A percentile compares a stretch with the other conserved stretches of the same genome.
phyloP scores from a whole-genome alignment of 805 yeast genomes.

The Dipodascus albidus region DNA sequence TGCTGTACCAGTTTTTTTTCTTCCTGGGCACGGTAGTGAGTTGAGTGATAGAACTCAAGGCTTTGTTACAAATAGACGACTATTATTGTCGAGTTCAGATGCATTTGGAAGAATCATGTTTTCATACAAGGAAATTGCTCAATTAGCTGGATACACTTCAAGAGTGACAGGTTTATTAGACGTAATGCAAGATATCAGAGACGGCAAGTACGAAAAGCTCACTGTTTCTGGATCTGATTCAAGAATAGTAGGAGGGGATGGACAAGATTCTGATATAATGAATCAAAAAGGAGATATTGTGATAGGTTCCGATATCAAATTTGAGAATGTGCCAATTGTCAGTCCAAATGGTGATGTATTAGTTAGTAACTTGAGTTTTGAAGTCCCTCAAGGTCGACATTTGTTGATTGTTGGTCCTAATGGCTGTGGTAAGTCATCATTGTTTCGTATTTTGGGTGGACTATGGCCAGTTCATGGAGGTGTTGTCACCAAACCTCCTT shows the following conservation, averaged over 20 bases:
- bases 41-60: conserved; percentile 44
- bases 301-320: conserved; percentile 49
- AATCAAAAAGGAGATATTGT: conserved; percentile 22
- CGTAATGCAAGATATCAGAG: conserved; percentile 41
- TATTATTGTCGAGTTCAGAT: conserved; percentile 73
- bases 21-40: conserved; percentile 31
- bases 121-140: conserved; percentile 74
- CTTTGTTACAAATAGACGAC: conserved; percentile 78
- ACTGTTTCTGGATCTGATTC: conserved; percentile 11
- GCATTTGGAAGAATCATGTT: conserved; percentile 81
- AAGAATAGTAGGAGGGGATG: not conserved
- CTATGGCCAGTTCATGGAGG: conserved; percentile 72
- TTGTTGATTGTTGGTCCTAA: conserved; percentile 88
- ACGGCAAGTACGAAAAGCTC: conserved; percentile 24
- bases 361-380: conserved; percentile 54
- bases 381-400: conserved; percentile 72
- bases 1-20: conserved; percentile 75
- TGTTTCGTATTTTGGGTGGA: conserved; percentile 85
- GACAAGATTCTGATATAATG: conserved; percentile 1
- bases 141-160: conserved; percentile 69
- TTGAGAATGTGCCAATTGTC: conserved; percentile 64
- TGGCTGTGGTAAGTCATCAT: conserved; percentile 91
- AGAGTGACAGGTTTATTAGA: conserved; percentile 63
- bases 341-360: conserved; percentile 77
- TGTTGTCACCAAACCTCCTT: conserved; percentile 48